These are phyloP conservation scores for Collybiopsis luxurians DNA, from an alignment of 768 basidiomycete genomes.

Conservation along the genomic window DNA sequence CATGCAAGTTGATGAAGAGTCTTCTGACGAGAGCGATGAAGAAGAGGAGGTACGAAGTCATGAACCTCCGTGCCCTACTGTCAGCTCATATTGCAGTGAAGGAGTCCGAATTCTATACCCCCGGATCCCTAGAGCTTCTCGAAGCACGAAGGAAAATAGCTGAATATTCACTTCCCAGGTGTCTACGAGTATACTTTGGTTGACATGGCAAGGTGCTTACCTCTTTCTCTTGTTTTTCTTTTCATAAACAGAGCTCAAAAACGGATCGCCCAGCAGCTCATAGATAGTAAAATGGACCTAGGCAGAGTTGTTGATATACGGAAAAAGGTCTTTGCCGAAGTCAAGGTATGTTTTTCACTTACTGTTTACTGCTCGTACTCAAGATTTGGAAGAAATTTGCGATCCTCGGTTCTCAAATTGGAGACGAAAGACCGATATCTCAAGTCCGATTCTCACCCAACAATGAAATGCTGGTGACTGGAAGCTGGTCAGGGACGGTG, in stretches of 20 bases:
- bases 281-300: constrained; percentile 85
- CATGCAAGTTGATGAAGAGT: constrained; percentile 71
- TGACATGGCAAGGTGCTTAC: constrained; percentile 76
- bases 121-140: constrained; percentile 83
- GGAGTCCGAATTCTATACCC: constrained; percentile 96
- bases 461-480: constrained; percentile 83
- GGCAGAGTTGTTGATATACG: constrained; percentile 89
- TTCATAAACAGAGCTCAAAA: constrained; percentile 84
- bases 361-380: background rate
- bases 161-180: constrained; percentile 95
- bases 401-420: constrained; percentile 96
- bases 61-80: background rate
- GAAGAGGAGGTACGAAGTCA: constrained; percentile 48
- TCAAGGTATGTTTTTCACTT: constrained; percentile 66
- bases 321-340: constrained; percentile 83
- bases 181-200: constrained; percentile 44
- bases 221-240: constrained; percentile 36
- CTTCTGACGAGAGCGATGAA: constrained; percentile 69
- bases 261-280: constrained; percentile 88
- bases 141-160: constrained; percentile 84
- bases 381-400: constrained; percentile 92
- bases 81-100: constrained; percentile 23
- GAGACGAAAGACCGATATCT: constrained; percentile 92
- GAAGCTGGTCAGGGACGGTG: constrained; percentile 93
- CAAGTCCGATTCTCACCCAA: constrained; percentile 95